A percentile compares a stretch with the other conserved stretches of the same genome.
These are phyloP conservation scores for Penicillium concentricum DNA, from an alignment of 2,329 filamentous ascomycete species.

Conservation along the genomic window DNA sequence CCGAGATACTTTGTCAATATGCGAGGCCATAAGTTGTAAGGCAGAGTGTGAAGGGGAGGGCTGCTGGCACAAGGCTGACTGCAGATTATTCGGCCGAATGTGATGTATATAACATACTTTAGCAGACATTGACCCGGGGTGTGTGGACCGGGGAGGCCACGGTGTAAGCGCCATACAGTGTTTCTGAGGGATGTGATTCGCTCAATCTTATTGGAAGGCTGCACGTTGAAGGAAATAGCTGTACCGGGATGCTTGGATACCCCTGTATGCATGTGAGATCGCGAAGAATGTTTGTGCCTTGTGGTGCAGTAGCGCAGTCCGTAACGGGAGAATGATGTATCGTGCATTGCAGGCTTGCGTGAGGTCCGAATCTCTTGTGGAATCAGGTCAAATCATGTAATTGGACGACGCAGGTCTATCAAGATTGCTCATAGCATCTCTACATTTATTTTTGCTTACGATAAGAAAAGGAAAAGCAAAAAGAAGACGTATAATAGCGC, in stretches of 20 bases:
- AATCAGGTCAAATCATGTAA: neutral
- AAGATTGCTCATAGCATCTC: neutral
- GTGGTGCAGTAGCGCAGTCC: neutral
- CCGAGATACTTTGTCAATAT: neutral
- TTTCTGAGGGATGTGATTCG: neutral
- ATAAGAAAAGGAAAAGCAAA: neutral
- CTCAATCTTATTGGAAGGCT: neutral
- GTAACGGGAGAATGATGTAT: neutral
- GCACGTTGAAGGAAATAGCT: neutral
- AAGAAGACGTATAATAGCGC: neutral
- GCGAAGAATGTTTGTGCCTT: neutral
- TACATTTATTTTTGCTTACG: neutral
- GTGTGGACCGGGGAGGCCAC: neutral
- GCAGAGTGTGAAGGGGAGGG: too few species aligned
- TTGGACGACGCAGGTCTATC: neutral
- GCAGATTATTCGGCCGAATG: neutral
- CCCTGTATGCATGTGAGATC: neutral
- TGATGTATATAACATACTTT: neutral
- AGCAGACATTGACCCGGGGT: neutral
- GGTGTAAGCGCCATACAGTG: too few species aligned
- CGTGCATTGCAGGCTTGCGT: neutral
- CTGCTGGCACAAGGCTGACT: neutral
- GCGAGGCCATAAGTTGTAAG: neutral
- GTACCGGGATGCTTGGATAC: neutral
- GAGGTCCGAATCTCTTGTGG: neutral